Base-by-base conservation (phyloP, 1,284 basidiomycete genomes). In the Singerocomus rubriflavus region DNA sequence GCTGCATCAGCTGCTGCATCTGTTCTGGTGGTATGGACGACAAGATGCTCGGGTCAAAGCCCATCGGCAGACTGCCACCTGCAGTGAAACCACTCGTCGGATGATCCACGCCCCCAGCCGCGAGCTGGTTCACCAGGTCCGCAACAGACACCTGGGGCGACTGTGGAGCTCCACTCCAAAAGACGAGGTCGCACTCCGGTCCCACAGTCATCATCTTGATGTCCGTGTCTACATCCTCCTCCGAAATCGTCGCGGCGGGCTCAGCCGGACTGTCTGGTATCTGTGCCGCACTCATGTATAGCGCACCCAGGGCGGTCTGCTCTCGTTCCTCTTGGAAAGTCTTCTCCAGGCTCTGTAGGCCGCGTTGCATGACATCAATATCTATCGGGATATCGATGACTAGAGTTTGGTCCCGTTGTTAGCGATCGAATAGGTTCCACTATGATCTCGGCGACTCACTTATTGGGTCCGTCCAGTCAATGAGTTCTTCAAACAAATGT, bases 191-290 rank as follows among this genome's bases (percentile, higher is more conserved):
- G 50, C 79, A 76, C 44, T 88, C 85, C 16, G 79, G 72, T 25
- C 88, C 88, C 33, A 79, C 75, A 26, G 81, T 76, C 86, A 91
- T 90, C 45, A 69, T 62, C 61, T 75, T 76, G 56, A 80, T 76
- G 41, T 79, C 75, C 60, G 69, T 73, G 66, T 90, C 85, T 54
- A 82, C 74, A 61, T 88, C 81, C 54, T 85, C 86, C 58, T 86
- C 85, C 36, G 77, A 63, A 56, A 87, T 76, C 60, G 76, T 73
- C 52, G 67, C 66, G 16, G 75, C 60, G n/a, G 84, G 81, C 67
- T 91, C 88, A 32, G 77, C 77, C n/a, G 89, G 85, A 51, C 82
- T 78, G 45, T 88, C 84, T 21, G 89, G 88, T 60, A 90, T 84
- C 57, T 85, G 83, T 43, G 76, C 73, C 33, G 75, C 67, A 14